Base-by-base conservation (phyloP, 2,329 filamentous ascomycete species). In the Atkinsonella hypoxylon region DNA sequence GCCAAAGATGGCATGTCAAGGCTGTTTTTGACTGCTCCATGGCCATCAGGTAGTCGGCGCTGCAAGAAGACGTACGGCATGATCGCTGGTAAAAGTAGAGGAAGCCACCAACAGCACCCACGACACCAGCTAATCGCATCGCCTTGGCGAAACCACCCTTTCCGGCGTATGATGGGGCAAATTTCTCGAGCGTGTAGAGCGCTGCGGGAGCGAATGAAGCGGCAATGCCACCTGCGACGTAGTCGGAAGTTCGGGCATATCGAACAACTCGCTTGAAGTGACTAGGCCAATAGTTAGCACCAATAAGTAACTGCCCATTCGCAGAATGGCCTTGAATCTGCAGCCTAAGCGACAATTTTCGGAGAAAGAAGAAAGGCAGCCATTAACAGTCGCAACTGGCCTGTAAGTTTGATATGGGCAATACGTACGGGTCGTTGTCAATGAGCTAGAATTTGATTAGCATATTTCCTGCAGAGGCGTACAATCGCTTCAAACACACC, bases 371-470 rank as follows among this genome's bases (percentile, higher is more conserved):
- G 7, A 26, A 26, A 7, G 7, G 26, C 26, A 26, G 8, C 8
- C 26, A 26, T 26, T 8, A 26, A 26, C 5, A 26, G 34, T 2
- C 10, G 15, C 34, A 36, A 36, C 13, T 36, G 34, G 15, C 11
- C 34, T 15, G 4, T 36, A 4, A 10, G 34, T 5, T 20, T 46
- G 20, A n/a, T 15, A 32, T 34, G 20, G 15, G 4, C 34, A 13
- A 34, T 44, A 68, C 67, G 52, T 90, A 96, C 90, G 93, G 93
- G 72, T 98, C 93, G 75, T 88, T 94, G 76, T 98, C 93, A 71
- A 98, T 97, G 74, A 97, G 86, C 93, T 98, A 72, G 59, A 64
- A 63, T 56, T 52, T 53, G 45, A 51, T 61, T 56, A 59, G 53
- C 40, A 38, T 42, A 44, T 12, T 12, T 31, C 48, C 17, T n/a